phyloP scores from a whole-genome alignment of 2,329 filamentous ascomycete genomes.

The Penicillium sp. region DNA sequence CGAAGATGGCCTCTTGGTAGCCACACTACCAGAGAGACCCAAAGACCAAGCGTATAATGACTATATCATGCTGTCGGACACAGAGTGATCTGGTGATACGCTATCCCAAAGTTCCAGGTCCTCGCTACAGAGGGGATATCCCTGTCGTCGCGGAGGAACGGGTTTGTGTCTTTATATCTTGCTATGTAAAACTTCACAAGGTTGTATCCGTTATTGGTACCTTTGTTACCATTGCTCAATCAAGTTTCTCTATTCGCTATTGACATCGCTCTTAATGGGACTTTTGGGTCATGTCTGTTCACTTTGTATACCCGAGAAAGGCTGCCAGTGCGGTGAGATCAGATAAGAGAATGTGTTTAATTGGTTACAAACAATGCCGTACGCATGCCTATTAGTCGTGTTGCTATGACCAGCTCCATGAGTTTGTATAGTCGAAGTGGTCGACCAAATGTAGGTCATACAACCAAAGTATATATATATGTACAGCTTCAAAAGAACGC shows the following conservation, averaged over 20 bases:
- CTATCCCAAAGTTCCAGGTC: neutral
- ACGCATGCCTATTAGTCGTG: neutral
- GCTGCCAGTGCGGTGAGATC: neutral
- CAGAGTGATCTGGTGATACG: neutral
- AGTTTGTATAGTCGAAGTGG: neutral
- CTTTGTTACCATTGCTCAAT: neutral
- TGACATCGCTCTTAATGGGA: too few relatives aligned
- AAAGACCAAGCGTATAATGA: neutral
- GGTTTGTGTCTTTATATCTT: neutral
- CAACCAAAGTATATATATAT: slow-evolving; percentile 6
- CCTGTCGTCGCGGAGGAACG: neutral
- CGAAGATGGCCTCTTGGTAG: neutral
- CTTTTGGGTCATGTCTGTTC: neutral
- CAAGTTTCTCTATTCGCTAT: neutral
- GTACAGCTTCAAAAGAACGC: slow-evolving; percentile 3
- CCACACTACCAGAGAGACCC: neutral
- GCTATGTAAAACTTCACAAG: neutral
- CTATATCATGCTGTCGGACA: neutral
- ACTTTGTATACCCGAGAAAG: neutral
- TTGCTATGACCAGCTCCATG: neutral
- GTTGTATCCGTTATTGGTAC: neutral
- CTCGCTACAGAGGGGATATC: neutral
- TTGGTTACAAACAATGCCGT: neutral
- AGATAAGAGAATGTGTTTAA: too few relatives aligned
- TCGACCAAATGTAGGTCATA: neutral